Evolutionary conservation across 2,329 filamentous ascomycete species (phyloP), one percentile per base, ranked within the genome.

Genomic region (Aciculosporium take): DNA sequence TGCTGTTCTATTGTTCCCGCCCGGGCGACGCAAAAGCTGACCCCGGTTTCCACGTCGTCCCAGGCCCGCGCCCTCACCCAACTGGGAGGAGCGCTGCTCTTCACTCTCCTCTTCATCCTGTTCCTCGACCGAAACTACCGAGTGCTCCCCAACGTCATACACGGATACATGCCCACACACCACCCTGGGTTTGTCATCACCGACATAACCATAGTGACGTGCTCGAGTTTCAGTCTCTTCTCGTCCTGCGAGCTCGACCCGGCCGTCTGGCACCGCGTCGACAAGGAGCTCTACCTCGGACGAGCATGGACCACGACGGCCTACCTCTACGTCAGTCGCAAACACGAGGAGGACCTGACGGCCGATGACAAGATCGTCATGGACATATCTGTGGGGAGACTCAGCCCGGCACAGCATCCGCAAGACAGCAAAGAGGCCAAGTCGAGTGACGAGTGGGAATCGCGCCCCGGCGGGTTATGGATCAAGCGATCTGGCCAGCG

Each of bases 41-140:
- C n/a, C n/a, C n/a, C n/a, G n/a, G n/a, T n/a, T 17, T 13, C 10
- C 45, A 76, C 20, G 2, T 30, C n/a, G n/a, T n/a, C n/a, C 10
- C 45, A 77, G 73, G 69, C 76, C 51, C 72, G 74, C 51, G 86
- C 86, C 48, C 74, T 81, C 55, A 68, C 82, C 57, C 85, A 95
- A 71, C 76, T 91, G 56, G 68, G 72, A 48, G 68, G 76, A 43
- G 69, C 86, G 43, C 68, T 75, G 42, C 58, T 74, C 50, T 66
- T 86, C 54, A 74, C 81, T 50, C 67, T 89, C 50, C 56, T 88
- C 52, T 63, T 89, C 53, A 63, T 87, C 49, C 78, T 89, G 60
- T 72, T 94, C 59, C 79, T 94, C 66, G 88, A 95, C 64, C 84
- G 80, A 56, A 84, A 82, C 58, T 94, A 91, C 66, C 76, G 84